These are phyloP conservation scores for Microcos paniculata DNA, from an alignment of 345 rosid genomes.

Conservation along the genomic window DNA sequence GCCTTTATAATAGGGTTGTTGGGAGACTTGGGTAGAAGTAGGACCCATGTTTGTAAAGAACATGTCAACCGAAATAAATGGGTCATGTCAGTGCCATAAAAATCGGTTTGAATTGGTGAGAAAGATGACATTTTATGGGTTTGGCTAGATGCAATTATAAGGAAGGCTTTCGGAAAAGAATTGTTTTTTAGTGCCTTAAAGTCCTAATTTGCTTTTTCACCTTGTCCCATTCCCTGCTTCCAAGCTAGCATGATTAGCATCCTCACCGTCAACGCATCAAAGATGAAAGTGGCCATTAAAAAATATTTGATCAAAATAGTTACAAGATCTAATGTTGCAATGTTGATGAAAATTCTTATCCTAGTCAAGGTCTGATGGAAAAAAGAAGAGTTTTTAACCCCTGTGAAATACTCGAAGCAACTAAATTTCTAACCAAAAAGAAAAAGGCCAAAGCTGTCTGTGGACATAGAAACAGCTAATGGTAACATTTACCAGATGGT, in stretches of 20 bases:
- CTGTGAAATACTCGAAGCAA: no score
- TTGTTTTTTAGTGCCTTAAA: neutral
- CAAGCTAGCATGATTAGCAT: neutral
- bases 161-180: neutral
- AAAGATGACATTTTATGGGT: neutral
- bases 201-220: neutral
- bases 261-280: no score
- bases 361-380: no score
- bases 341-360: neutral
- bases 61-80: neutral
- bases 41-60: neutral
- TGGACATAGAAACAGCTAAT: neutral
- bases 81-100: neutral
- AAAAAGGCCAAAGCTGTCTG: no score
- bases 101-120: neutral
- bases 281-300: no score
- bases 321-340: no score
- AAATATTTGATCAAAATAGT: no score
- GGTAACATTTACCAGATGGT: neutral
- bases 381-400: no score
- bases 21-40: neutral
- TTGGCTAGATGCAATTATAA: neutral
- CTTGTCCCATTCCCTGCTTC: neutral
- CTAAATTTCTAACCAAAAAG: no score
- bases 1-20: slow-evolving; percentile 10